Evolutionary conservation across 139 green algal genomes (phyloP).

Genomic region (Choricystis sp.): DNA sequence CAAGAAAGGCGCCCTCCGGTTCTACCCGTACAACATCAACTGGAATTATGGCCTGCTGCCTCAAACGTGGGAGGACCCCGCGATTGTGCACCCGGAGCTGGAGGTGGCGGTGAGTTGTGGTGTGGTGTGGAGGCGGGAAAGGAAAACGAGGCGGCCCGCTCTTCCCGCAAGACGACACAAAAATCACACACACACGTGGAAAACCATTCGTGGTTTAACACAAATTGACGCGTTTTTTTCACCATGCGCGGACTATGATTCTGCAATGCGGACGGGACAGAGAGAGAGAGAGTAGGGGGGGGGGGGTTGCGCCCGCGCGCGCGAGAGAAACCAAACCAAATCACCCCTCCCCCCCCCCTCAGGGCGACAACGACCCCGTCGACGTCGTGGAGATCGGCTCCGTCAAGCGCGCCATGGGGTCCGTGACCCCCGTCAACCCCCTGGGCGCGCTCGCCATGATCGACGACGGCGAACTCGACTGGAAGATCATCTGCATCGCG

Average conservation of each 20-base stretch:
- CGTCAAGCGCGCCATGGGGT: slow-evolving; percentile 46
- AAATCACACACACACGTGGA: background rate
- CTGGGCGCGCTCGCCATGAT: slow-evolving; percentile 92
- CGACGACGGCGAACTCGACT: slow-evolving; percentile 97
- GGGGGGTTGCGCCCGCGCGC: too few species aligned
- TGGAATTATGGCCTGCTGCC: slow-evolving; percentile 99
- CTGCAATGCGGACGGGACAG: slow-evolving; percentile 21
- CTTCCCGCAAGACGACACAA: background rate
- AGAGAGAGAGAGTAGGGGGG: background rate
- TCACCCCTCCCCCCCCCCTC: background rate
- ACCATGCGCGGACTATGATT: too few species aligned
- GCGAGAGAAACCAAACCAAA: background rate
- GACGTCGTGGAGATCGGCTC: slow-evolving; percentile 96
- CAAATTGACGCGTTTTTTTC: too few species aligned
- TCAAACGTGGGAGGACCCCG: slow-evolving; percentile 91
- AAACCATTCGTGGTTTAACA: too few species aligned
- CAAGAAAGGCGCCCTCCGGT: slow-evolving; percentile 98
- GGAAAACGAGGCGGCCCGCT: too few species aligned
- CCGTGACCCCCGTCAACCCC: slow-evolving; percentile 73
- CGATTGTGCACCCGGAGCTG: slow-evolving; percentile 48
- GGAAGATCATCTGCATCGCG: slow-evolving; percentile 84
- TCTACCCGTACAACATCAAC: slow-evolving; percentile 99
- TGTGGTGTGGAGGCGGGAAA: background rate
- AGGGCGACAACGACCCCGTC: slow-evolving; percentile 96
- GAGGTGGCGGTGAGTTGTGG: slow-evolving; percentile 24